These are phyloP conservation scores for Glycine tomentella DNA, from an alignment of 306 rosid species.

Conservation along the genomic window DNA sequence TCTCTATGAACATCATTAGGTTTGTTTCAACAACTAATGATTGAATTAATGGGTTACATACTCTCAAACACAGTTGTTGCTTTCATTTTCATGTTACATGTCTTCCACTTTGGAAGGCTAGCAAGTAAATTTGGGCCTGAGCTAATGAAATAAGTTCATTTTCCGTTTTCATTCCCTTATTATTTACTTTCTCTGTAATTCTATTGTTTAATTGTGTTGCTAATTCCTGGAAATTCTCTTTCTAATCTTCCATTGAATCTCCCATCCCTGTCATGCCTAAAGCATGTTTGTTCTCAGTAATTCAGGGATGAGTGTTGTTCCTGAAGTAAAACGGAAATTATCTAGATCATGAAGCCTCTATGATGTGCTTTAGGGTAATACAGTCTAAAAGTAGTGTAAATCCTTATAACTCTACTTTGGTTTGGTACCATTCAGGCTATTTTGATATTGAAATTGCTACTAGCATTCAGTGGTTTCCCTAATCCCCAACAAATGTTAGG, in stretches of 20 bases:
- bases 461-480: background rate
- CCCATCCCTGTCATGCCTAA: slow-evolving; percentile 1
- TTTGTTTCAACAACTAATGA: slow-evolving; percentile 35
- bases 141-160: slow-evolving; percentile 9
- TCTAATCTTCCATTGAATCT: slow-evolving; percentile 18
- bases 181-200: background rate
- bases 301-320: slow-evolving; percentile 4
- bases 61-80: slow-evolving; percentile 4
- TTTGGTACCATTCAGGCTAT: slow-evolving; percentile 17
- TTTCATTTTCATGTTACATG: slow-evolving; percentile 16
- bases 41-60: slow-evolving; percentile 27
- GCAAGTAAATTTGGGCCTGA: background rate
- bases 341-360: background rate
- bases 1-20: slow-evolving; percentile 11
- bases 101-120: background rate
- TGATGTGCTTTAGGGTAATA: slow-evolving; percentile 10
- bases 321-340: slow-evolving; percentile 25
- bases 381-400: background rate
- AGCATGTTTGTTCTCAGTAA: slow-evolving; percentile 5
- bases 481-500: background rate
- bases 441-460: slow-evolving; percentile 37
- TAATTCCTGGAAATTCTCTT: slow-evolving; percentile 20
- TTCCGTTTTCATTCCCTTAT: background rate
- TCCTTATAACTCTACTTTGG: background rate
- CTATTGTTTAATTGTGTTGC: background rate